Conservation (phyloP, 2,329 filamentous ascomycete genomes). For the Venturia aucupariae region DNA sequence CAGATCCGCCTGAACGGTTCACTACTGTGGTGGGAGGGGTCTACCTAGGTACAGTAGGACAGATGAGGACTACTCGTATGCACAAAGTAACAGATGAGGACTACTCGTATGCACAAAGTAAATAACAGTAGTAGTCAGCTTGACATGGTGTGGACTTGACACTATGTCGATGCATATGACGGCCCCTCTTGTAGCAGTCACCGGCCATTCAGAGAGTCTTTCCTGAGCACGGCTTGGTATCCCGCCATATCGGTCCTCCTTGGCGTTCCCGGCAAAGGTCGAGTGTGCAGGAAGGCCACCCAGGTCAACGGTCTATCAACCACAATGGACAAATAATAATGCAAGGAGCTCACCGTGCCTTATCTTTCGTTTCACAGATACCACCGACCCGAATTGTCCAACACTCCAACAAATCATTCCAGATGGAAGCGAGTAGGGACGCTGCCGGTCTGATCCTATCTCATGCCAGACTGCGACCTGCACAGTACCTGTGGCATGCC, state of each 20-base stretch:
- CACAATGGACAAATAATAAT: conserved; percentile 17
- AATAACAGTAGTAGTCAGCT: too few relatives aligned
- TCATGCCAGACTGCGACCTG: background rate
- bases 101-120: too few relatives aligned
- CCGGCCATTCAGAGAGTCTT: background rate
- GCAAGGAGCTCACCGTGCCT: conserved; percentile 23
- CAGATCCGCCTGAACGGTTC: background rate
- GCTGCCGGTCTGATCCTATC: background rate
- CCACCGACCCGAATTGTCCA: conserved; percentile 19
- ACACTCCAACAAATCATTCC: conserved; percentile 17
- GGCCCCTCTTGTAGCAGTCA: background rate
- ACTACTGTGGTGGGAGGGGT: background rate
- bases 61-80: too few relatives aligned
- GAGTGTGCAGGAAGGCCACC: background rate
- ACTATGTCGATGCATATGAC: background rate
- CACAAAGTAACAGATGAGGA: too few relatives aligned
- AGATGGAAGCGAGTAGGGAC: background rate
- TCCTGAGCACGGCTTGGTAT: conserved; percentile 3
- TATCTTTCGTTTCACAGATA: conserved; percentile 29
- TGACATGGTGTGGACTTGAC: too few relatives aligned
- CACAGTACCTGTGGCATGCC: background rate
- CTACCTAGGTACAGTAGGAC: too few relatives aligned
- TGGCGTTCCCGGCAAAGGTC: conserved; percentile 4
- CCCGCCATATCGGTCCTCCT: background rate
- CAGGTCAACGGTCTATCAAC: conserved; percentile 16